A percentile compares a stretch with the other conserved stretches of the same genome.
phyloP scores from a whole-genome alignment of 2,329 filamentous ascomycete genomes.

The Pseudogymnoascus sp. region DNA sequence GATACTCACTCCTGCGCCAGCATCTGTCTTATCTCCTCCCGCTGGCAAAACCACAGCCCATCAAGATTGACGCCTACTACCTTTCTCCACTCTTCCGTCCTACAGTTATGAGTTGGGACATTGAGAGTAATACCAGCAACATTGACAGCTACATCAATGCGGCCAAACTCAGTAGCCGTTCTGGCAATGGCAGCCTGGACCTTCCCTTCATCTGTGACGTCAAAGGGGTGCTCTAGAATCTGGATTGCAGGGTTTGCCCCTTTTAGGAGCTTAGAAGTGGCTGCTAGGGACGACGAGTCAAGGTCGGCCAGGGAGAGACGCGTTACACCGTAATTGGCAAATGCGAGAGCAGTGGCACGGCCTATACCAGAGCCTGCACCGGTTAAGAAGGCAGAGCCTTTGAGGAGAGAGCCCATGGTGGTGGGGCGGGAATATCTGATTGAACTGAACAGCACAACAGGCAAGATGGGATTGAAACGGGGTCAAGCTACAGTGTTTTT shows the following conservation, averaged over 20 bases:
- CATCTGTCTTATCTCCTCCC: slow-evolving; percentile 45
- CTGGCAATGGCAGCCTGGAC: slow-evolving; percentile 38
- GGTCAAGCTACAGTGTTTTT: not conserved
- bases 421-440: not conserved
- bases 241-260: slow-evolving; percentile 34
- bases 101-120: slow-evolving; percentile 38
- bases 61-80: slow-evolving; percentile 47
- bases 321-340: slow-evolving; percentile 41
- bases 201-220: slow-evolving; percentile 38
- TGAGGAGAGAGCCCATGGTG: slow-evolving; percentile 34
- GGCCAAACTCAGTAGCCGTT: slow-evolving; percentile 39
- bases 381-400: slow-evolving; percentile 42
- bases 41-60: slow-evolving; percentile 51
- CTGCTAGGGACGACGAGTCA: slow-evolving; percentile 29
- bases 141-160: slow-evolving; percentile 49
- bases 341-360: slow-evolving; percentile 37
- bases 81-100: slow-evolving; percentile 41
- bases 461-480: not conserved
- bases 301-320: slow-evolving; percentile 42
- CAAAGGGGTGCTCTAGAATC: slow-evolving; percentile 35
- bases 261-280: slow-evolving; percentile 30
- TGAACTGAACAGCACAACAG: not conserved
- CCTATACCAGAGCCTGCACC: slow-evolving; percentile 44
- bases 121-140: slow-evolving; percentile 43
- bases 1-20: slow-evolving; percentile 38